Evolutionary conservation across 2,329 filamentous ascomycete species (phyloP).

Genomic region (Cercospora sojina): DNA sequence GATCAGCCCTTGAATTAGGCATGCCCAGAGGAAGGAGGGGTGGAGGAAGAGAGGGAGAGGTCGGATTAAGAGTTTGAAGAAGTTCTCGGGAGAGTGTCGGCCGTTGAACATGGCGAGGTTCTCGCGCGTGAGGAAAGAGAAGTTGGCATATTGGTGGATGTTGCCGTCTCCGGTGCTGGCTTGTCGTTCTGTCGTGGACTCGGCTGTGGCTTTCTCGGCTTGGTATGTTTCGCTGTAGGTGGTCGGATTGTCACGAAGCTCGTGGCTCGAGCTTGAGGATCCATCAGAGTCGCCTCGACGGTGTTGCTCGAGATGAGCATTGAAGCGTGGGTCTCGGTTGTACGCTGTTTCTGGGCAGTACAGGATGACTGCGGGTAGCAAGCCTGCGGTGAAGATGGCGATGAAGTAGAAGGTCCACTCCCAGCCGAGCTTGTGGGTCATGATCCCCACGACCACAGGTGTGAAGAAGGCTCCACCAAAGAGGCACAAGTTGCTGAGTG

Average conservation of each 20-base stretch:
- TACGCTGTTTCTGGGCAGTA: conserved; percentile 85
- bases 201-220: background rate
- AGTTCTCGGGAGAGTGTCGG: conserved; percentile 74
- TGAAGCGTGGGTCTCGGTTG: conserved; percentile 62
- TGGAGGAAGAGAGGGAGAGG: conserved; percentile 82
- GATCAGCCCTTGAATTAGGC: conserved; percentile 79
- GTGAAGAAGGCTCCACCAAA: conserved; percentile 74
- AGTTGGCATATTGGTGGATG: conserved; percentile 17
- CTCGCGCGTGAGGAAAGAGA: conserved; percentile 26
- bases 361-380: conserved; percentile 70
- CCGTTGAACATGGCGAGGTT: conserved; percentile 66
- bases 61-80: conserved; percentile 63
- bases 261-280: conserved; percentile 8
- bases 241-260: conserved; percentile 11
- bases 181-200: background rate
- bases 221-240: background rate
- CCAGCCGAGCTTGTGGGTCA: conserved; percentile 75
- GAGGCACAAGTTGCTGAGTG: conserved; percentile 68
- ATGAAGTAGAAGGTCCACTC: conserved; percentile 86
- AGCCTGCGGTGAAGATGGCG: conserved; percentile 73
- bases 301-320: conserved; percentile 61
- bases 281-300: conserved; percentile 3
- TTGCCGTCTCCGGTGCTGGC: conserved; percentile 7
- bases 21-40: conserved; percentile 79
- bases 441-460: conserved; percentile 86